These are phyloP conservation scores for Wickerhamiella sergipiensis DNA, from an alignment of 805 yeast species.

Conservation along the genomic window DNA sequence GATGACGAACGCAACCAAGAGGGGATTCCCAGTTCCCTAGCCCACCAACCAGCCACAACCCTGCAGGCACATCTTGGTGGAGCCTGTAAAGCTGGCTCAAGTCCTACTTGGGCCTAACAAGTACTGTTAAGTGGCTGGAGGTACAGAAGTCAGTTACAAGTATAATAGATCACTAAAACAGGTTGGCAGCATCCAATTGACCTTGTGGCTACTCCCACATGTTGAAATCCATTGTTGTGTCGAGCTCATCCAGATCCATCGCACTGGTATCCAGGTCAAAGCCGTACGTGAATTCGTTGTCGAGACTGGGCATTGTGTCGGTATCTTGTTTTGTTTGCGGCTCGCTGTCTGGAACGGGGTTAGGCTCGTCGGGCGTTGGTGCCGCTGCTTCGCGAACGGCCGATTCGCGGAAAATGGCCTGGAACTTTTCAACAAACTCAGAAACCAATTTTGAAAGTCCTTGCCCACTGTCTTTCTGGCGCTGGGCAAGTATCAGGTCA, in stretches of 20 bases:
- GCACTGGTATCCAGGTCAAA: slow-evolving; percentile 13
- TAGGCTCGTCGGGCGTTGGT: neutral
- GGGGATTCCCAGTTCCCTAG: too few species aligned
- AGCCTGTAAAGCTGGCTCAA: too few species aligned
- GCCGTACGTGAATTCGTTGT: slow-evolving; percentile 10
- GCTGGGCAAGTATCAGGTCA: slow-evolving; percentile 2
- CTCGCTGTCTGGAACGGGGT: neutral
- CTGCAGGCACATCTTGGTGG: too few species aligned
- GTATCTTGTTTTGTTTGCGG: neutral
- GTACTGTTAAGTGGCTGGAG: too few species aligned
- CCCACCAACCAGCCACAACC: too few species aligned
- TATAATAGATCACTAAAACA: too few species aligned
- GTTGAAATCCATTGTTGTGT: slow-evolving; percentile 17
- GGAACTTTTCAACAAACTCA: slow-evolving; percentile 1
- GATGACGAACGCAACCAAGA: too few species aligned
- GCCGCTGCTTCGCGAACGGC: neutral
- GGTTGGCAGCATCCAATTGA: too few species aligned
- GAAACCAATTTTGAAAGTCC: slow-evolving; percentile 2
- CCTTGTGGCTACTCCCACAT: slow-evolving; percentile 14
- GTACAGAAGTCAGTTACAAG: too few species aligned
- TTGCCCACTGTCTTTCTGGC: neutral
- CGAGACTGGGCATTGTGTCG: slow-evolving; percentile 5
- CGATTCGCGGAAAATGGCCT: neutral
- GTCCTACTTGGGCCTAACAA: too few species aligned
- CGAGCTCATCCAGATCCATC: slow-evolving; percentile 19